Evolutionary conservation across 148 eudicot species (phyloP).

Genomic region (Rhododendron kiyosumense): DNA sequence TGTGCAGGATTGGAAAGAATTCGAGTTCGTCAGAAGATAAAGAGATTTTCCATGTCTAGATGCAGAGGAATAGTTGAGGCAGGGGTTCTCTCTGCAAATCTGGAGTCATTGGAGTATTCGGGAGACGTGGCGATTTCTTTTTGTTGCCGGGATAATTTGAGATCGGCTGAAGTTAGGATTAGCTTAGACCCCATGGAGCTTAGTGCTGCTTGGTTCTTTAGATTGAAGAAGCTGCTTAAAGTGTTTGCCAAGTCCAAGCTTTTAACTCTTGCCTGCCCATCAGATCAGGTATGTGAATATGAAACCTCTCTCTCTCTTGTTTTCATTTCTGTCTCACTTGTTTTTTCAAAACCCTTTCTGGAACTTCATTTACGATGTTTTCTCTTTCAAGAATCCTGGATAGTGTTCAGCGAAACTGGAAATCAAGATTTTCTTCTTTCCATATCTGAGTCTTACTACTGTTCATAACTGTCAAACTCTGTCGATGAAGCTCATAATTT

Average conservation of each 20-base stretch:
- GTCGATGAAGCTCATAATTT: not conserved
- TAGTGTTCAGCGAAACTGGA: not conserved
- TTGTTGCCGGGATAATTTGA: not conserved
- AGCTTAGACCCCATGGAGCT: not conserved
- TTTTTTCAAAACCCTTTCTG: not conserved
- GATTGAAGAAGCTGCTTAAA: not conserved
- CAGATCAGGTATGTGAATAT: not conserved
- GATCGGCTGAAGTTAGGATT: not conserved
- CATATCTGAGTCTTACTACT: not conserved
- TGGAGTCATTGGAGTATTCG: not conserved
- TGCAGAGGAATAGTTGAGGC: not conserved
- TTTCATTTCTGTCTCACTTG: not conserved
- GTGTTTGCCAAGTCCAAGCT: not conserved
- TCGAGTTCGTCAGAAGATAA: not conserved
- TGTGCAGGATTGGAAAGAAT: not conserved
- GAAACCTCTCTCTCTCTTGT: not conserved
- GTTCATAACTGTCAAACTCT: too few relatives aligned
- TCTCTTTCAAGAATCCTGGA: not conserved
- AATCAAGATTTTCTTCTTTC: not conserved
- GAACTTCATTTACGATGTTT: too few relatives aligned
- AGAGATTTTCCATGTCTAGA: not conserved
- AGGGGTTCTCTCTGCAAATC: not conserved
- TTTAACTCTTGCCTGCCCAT: not conserved
- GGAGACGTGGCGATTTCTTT: not conserved
- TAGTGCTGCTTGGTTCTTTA: not conserved